These are phyloP conservation scores for Venturia carpophila DNA, from an alignment of 2,329 filamentous ascomycete genomes.

Conservation along the genomic window DNA sequence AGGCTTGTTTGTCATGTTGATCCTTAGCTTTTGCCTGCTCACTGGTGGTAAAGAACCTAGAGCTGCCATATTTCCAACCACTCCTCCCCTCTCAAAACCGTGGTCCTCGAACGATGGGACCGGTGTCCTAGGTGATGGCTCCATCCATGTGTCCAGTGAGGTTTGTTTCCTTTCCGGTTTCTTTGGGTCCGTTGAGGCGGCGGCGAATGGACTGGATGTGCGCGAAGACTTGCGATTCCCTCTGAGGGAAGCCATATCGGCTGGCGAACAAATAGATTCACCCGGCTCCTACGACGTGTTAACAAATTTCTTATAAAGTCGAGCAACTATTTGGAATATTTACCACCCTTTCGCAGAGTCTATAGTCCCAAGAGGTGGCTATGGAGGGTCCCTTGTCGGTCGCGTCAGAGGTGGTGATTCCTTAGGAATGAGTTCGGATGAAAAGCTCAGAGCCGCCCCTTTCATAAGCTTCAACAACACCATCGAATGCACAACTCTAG, in stretches of 20 bases:
- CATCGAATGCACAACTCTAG: neutral
- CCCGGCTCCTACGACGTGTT: conserved; percentile 10
- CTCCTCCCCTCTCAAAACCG: conserved; percentile 64
- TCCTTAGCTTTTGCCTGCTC: conserved; percentile 46
- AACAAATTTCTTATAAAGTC: conserved; percentile 3
- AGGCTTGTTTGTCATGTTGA: conserved; percentile 42
- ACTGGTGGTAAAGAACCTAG: conserved; percentile 61
- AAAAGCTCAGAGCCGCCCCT: conserved; percentile 4
- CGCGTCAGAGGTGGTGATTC: neutral
- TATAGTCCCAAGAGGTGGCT: conserved; percentile 3
- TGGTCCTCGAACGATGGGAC: conserved; percentile 69
- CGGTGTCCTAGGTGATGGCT: conserved; percentile 47
- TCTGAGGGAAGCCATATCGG: conserved; percentile 29
- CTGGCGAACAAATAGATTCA: conserved; percentile 12
- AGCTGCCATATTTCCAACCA: conserved; percentile 76
- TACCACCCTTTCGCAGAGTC: conserved; percentile 19
- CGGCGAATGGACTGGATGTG: conserved; percentile 32
- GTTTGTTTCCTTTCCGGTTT: conserved; percentile 31
- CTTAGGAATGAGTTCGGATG: neutral
- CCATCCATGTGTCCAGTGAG: conserved; percentile 44
- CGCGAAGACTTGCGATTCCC: conserved; percentile 29
- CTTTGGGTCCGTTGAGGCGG: conserved; percentile 24
- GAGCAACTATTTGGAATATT: neutral
- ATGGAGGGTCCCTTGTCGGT: conserved; percentile 2
- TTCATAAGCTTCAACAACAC: neutral